These are phyloP conservation scores for Botrytis paeoniae DNA, from an alignment of 2,329 filamentous ascomycete genomes.

Conservation along the genomic window DNA sequence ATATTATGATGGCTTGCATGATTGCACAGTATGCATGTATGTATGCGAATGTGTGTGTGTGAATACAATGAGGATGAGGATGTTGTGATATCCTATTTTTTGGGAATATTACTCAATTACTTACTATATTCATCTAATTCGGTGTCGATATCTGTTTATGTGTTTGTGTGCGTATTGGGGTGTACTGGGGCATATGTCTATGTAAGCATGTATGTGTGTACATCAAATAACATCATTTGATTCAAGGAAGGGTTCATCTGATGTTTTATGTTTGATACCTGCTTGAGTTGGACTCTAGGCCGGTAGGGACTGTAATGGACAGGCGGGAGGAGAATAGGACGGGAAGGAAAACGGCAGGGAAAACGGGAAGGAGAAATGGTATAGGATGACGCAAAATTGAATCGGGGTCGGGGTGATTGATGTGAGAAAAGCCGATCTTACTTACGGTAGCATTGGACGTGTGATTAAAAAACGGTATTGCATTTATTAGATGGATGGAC, in stretches of 20 bases:
- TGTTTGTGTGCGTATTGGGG: not conserved
- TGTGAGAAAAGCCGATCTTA: not conserved
- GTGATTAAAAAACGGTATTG: not conserved
- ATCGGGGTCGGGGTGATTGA: not conserved
- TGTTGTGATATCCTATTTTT: not conserved
- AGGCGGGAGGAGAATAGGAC: not conserved
- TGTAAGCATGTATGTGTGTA: not conserved
- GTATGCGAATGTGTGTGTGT: not conserved
- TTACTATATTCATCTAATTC: not conserved
- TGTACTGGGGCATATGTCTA: not conserved
- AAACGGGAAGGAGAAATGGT: not conserved
- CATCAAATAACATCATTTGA: rapidly evolving
- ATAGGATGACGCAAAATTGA: not conserved
- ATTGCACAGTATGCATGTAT: not conserved
- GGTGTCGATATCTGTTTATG: not conserved
- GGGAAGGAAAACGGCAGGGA: not conserved
- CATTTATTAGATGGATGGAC: not conserved
- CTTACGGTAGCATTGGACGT: not conserved
- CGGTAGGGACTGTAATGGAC: not conserved
- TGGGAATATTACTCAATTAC: not conserved
- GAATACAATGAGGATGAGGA: not conserved
- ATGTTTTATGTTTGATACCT: not conserved
- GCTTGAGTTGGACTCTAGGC: not conserved
- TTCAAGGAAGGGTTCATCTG: not conserved
- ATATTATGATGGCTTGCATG: not conserved